These are phyloP conservation scores for Ascochyta clinopodiicola DNA, from an alignment of 2,329 filamentous ascomycete species.

Conservation along the genomic window DNA sequence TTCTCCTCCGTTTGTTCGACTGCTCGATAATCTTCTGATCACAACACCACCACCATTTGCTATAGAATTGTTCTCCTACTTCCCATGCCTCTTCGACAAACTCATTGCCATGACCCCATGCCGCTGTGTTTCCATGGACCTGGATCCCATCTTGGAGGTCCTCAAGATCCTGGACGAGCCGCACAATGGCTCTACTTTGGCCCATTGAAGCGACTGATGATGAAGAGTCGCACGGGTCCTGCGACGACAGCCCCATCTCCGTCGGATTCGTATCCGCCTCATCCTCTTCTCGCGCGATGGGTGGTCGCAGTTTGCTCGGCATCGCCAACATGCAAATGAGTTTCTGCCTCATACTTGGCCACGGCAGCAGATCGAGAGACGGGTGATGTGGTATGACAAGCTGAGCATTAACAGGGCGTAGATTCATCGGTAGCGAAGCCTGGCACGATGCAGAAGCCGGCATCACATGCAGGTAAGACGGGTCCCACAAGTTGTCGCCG, in stretches of 20 bases:
- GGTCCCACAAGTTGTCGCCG: constrained; percentile 23
- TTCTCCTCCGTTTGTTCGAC: constrained; percentile 59
- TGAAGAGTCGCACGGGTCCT: background rate
- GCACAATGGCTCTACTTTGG: constrained; percentile 54
- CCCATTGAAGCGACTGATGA: background rate
- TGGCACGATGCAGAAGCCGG: constrained; percentile 7
- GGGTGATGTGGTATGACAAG: constrained; percentile 62
- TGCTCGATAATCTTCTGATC: constrained; percentile 60
- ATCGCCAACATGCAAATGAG: constrained; percentile 60
- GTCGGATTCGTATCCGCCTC: constrained; percentile 29
- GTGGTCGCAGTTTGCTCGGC: constrained; percentile 57
- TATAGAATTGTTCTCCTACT: constrained; percentile 64
- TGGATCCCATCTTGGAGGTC: constrained; percentile 57
- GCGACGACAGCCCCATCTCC: background rate
- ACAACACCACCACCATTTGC: constrained; percentile 67
- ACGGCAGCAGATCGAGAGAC: constrained; percentile 64
- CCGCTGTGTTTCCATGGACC: constrained; percentile 38
- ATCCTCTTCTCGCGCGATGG: constrained; percentile 48
- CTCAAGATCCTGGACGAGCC: constrained; percentile 65
- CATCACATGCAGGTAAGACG: constrained; percentile 28
- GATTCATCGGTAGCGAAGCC: constrained; percentile 39
- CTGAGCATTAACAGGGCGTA: constrained; percentile 61
- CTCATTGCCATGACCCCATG: constrained; percentile 58
- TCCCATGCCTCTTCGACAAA: constrained; percentile 62
- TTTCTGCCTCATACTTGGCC: constrained; percentile 58